Percentiles rank a stretch among this genome's conserved stretches.
phyloP scores from a whole-genome alignment of 1,284 basidiomycete species.

The Mycena sp. region DNA sequence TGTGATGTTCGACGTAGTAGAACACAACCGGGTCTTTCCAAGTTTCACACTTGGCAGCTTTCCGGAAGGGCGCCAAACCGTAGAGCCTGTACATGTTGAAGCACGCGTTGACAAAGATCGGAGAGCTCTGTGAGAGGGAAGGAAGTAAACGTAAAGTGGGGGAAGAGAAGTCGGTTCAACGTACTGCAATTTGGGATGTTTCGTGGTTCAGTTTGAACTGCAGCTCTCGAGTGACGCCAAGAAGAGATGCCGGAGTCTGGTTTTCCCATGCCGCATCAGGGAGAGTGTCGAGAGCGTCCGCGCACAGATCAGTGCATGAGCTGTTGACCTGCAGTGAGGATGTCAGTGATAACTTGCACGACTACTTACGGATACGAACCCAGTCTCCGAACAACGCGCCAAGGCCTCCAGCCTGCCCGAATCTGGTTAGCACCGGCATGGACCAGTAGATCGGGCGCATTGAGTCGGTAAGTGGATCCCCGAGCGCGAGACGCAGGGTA shows the following conservation, averaged over 20 bases:
- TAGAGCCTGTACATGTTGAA: no score
- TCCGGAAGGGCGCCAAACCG: constrained; percentile 37
- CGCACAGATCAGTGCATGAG: constrained; percentile 31
- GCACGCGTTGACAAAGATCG: no score
- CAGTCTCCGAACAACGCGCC: constrained; percentile 40
- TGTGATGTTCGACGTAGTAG: constrained; percentile 38
- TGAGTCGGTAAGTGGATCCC: constrained; percentile 40
- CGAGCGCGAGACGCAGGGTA: constrained; percentile 31
- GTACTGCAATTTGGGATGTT: constrained; percentile 29
- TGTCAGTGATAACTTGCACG: background rate
- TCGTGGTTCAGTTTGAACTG: constrained; percentile 32
- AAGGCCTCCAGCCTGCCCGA: no score
- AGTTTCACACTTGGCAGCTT: constrained; percentile 25
- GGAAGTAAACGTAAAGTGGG: background rate
- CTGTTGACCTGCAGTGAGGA: constrained; percentile 30
- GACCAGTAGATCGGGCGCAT: constrained; percentile 40
- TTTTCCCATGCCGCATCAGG: no score
- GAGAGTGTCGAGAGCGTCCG: constrained; percentile 32
- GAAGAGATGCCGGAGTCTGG: constrained; percentile 36
- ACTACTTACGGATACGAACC: constrained; percentile 29
- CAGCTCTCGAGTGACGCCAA: constrained; percentile 32
- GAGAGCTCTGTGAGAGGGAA: constrained; percentile 20
- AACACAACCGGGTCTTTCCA: constrained; percentile 33
- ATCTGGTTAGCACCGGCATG: constrained; percentile 28
- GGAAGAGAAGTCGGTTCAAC: background rate